Evolutionary conservation across 2,329 filamentous ascomycete genomes (phyloP), one percentile per base, ranked within the genome.

Genomic region (Xylariaceae sp.): DNA sequence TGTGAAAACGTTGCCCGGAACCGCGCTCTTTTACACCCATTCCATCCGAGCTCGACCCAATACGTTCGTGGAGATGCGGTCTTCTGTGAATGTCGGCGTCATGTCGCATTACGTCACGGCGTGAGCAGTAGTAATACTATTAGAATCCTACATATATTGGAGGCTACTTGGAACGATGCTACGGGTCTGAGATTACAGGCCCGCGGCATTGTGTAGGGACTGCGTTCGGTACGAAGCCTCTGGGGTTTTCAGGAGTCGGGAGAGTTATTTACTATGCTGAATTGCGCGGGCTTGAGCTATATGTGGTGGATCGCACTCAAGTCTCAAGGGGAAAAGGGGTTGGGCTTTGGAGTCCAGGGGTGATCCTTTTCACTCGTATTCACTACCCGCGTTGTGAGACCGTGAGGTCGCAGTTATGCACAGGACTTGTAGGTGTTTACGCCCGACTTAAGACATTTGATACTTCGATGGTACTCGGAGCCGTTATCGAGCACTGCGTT

Each of bases 241-340:
- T 41, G 37, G 26, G 39, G 19, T 51, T 15, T 39, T 57, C 45
- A 51, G 51, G 40, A 51, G 29, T 34, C 9, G 13, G 26, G 29
- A n/a, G n/a, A n/a, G n/a, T 26, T 19, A 26, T 49, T 34, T 26
- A n/a, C 36, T 21, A 22, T 19, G 29, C 13, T 49, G 41, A 30
- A 30, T 53, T 26, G 44, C 32, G 47, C 53, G 53, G 55, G 42
- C 45, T 42, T 32, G 41, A 39, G 47, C 52, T 49, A 40, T 47
- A 57, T 57, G 44, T 29, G 44, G 42, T 51, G 52, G 52, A 55
- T 57, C 44, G 22, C 22, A 34, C 13, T 34, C 6, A 13, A 15
- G 39, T 22, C 41, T 42, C 40, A 43, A 44, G 30, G 32, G 32
- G 37, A n/a, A 39, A 43, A 44, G 36, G 32, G 39, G 30, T 13